Percentiles rank a stretch among this genome's conserved stretches.
phyloP scores from a whole-genome alignment of 345 rosid genomes.

The Syzygium aromaticum region DNA sequence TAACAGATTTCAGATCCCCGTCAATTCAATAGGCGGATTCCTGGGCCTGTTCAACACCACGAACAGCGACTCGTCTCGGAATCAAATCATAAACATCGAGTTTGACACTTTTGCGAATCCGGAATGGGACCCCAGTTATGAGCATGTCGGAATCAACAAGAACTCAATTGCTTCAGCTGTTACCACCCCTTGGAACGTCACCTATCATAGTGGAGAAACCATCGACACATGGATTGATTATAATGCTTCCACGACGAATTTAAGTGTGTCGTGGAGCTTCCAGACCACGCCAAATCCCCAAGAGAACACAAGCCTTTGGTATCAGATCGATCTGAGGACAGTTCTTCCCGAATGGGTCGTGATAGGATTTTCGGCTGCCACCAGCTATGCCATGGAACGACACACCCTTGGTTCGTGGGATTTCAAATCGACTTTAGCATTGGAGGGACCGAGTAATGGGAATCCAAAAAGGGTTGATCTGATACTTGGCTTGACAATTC shows the following conservation, averaged over 20 bases:
- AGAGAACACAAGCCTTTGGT: conserved; percentile 24
- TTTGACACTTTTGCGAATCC: conserved; percentile 13
- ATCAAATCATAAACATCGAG: conserved; percentile 9
- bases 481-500: background rate
- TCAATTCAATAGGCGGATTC: too few relatives aligned
- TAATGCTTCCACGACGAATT: conserved; percentile 25
- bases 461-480: background rate
- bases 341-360: conserved; percentile 32
- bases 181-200: conserved; percentile 24
- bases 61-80: background rate
- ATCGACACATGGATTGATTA: conserved; percentile 21
- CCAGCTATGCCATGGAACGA: background rate
- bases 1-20: too few relatives aligned
- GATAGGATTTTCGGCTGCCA: conserved; percentile 22
- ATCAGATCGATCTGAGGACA: conserved; percentile 27
- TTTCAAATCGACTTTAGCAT: conserved; percentile 24
- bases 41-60: too few relatives aligned
- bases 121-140: conserved; percentile 13
- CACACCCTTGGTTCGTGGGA: conserved; percentile 34
- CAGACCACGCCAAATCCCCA: conserved; percentile 7
- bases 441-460: background rate
- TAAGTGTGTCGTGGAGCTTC: conserved; percentile 37
- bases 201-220: conserved; percentile 13
- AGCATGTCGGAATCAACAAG: conserved; percentile 16
- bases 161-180: conserved; percentile 10